phyloP scores from a whole-genome alignment of 2,329 filamentous ascomycete genomes.

The Verticillium nonalfalfae region DNA sequence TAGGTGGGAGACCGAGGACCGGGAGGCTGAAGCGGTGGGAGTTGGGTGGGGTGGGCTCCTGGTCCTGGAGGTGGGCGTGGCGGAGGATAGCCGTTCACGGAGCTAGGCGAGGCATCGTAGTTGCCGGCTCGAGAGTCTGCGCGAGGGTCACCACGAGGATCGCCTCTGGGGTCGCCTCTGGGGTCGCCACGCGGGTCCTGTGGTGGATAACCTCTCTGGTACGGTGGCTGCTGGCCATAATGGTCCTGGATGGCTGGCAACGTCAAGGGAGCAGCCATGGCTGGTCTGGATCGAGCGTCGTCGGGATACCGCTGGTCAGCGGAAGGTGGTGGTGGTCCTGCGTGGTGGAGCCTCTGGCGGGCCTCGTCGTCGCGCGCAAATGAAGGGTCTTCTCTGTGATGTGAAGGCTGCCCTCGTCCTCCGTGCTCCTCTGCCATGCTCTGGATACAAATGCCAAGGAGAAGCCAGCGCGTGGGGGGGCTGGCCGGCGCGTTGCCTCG shows the following conservation, averaged over 20 bases:
- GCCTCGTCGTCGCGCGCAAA: conserved; percentile 10
- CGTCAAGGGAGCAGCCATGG: conserved; percentile 38
- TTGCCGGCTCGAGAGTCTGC: conserved; percentile 9
- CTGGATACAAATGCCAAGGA: conserved; percentile 7
- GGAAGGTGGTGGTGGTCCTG: conserved; percentile 2
- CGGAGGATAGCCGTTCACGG: conserved; percentile 40
- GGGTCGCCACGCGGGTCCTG: conserved; percentile 30
- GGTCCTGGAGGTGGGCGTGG: conserved; percentile 2
- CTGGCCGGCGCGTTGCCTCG: not conserved
- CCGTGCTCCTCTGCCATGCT: conserved; percentile 13
- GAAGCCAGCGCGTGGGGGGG: not conserved
- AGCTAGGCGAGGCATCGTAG: conserved; percentile 34
- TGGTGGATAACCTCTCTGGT: conserved; percentile 28
- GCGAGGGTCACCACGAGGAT: conserved; percentile 28
- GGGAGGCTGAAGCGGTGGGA: conserved; percentile 11
- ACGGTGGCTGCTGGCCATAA: conserved; percentile 24
- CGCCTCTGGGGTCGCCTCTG: conserved; percentile 11
- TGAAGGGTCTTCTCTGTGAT: conserved; percentile 9
- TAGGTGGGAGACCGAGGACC: conserved; percentile 11
- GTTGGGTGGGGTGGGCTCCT: conserved; percentile 6
- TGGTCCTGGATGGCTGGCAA: conserved; percentile 45
- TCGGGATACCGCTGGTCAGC: conserved; percentile 21
- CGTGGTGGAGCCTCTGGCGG: conserved; percentile 7
- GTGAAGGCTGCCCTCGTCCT: conserved; percentile 13
- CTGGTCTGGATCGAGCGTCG: conserved; percentile 30